Conservation (phyloP, 176 grass and related monocot genomes). For the Chloris gayana region DNA sequence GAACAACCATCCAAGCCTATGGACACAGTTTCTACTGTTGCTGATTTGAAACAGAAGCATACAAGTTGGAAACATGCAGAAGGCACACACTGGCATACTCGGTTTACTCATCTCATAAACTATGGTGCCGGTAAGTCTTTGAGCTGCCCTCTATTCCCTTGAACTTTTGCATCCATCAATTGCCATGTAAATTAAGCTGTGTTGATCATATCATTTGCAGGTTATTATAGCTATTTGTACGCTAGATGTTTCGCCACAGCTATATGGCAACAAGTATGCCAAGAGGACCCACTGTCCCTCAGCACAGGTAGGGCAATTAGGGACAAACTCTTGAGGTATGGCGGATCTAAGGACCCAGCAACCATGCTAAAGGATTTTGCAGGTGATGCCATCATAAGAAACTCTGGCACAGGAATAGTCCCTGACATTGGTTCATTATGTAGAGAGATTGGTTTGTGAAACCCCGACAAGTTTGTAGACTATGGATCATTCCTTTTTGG, state of each 20-base stretch:
- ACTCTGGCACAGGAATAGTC: constrained; percentile 60
- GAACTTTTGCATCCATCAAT: not conserved
- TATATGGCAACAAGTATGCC: constrained; percentile 87
- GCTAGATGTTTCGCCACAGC: constrained; percentile 90
- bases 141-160: not conserved
- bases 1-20: constrained; percentile 63
- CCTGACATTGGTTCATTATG: constrained; percentile 66
- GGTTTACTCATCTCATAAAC: constrained; percentile 85
- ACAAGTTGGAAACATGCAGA: constrained; percentile 83
- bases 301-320: constrained; percentile 57
- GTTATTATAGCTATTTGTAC: constrained; percentile 96
- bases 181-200: not conserved
- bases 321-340: constrained; percentile 65
- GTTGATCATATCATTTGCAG: constrained; percentile 41
- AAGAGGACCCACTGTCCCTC: constrained; percentile 69
- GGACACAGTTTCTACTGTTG: constrained; percentile 78
- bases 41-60: constrained; percentile 75
- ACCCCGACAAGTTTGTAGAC: not conserved
- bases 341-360: constrained; percentile 74
- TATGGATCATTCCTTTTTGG: constrained; percentile 9
- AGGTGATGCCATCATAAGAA: constrained; percentile 64
- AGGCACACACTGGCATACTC: constrained; percentile 83
- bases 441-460: constrained; percentile 70
- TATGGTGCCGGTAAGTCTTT: constrained; percentile 78
- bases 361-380: constrained; percentile 72